Base-by-base conservation (phyloP, 116 monocot species). In the Cymodocea nodosa region DNA sequence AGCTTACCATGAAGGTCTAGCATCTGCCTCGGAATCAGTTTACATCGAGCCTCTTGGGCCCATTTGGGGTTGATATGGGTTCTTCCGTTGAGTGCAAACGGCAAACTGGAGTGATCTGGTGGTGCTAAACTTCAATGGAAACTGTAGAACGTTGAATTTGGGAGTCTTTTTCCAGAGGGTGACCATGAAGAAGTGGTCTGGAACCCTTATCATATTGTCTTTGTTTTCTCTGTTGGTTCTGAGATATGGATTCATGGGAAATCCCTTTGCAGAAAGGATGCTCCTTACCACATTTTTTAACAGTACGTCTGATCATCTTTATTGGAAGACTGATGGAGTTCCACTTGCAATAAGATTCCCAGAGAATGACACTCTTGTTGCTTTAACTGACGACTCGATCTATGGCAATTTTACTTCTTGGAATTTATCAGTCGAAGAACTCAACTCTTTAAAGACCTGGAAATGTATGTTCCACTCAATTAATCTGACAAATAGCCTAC, bases 381-480 rank as follows among this genome's bases (percentile, higher is more conserved):
- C 83, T 37, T 67, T 85, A 61, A 70, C 81, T 53, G 53, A 69
- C 65, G 65, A 57, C 44, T 72, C 89, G 52, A 55, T 83, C 15
- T 71, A 81, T 30, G 54, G 55, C 37, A 74, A 81, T 40, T 74
- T 79, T 16, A 53, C 61, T 51, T 71, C 68, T 24, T 63, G 67
- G 68, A 90, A 98, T 73, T 75, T 98, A 18, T 74, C 88, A 22
- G 61, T 48, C 3, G 71, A 62, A 76, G 92, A 91, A 73, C 39
- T 65, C 10, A 73, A 15, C 8, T 71, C 82, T 68, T 66, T 98
- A 44, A 82, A 91, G 35, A 82, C 88, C 62, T 98, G 97, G 97
- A 84, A 84, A 20, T 72, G 74, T 63, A 74, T 98, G 71, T 51
- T 73, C 11, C 76, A 81, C 37, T 74, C 89, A 36, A 63, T 82